These are phyloP conservation scores for Kokia cookei DNA, from an alignment of 441 rosid genomes.

Conservation along the genomic window DNA sequence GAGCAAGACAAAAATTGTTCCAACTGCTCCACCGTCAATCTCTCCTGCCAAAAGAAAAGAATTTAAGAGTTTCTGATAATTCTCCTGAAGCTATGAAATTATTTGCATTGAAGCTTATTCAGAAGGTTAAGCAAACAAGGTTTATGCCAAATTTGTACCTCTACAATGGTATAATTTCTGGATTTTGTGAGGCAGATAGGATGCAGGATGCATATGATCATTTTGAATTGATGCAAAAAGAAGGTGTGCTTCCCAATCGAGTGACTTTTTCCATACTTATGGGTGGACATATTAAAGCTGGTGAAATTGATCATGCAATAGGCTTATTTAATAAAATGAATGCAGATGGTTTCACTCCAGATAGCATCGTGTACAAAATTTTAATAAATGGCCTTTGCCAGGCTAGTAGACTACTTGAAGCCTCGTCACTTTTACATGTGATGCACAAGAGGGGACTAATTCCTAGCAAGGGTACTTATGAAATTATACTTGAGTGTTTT, in stretches of 20 bases:
- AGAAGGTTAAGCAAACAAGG: conserved; percentile 26
- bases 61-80: conserved; percentile 9
- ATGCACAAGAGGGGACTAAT: conserved; percentile 45
- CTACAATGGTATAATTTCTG: conserved; percentile 38
- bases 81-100: conserved; percentile 26
- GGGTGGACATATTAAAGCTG: conserved; percentile 35
- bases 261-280: conserved; percentile 59
- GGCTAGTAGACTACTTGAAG: conserved; percentile 39
- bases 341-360: conserved; percentile 34
- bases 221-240: conserved; percentile 40
- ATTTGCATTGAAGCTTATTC: conserved; percentile 36
- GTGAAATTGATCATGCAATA: conserved; percentile 48
- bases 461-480: conserved; percentile 38
- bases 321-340: conserved; percentile 41
- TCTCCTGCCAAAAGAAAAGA: conserved; percentile 14
- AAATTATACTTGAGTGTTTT: conserved; percentile 33
- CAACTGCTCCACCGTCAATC: conserved; percentile 30
- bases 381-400: conserved; percentile 47
- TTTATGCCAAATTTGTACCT: conserved; percentile 50
- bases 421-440: conserved; percentile 30
- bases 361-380: conserved; percentile 32
- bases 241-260: conserved; percentile 49
- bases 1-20: conserved; percentile 38
- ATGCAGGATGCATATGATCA: conserved; percentile 48
- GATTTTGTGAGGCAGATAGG: conserved; percentile 38